Conservation (phyloP, 2,329 filamentous ascomycete species). For the Sordariomycetes sp. region DNA sequence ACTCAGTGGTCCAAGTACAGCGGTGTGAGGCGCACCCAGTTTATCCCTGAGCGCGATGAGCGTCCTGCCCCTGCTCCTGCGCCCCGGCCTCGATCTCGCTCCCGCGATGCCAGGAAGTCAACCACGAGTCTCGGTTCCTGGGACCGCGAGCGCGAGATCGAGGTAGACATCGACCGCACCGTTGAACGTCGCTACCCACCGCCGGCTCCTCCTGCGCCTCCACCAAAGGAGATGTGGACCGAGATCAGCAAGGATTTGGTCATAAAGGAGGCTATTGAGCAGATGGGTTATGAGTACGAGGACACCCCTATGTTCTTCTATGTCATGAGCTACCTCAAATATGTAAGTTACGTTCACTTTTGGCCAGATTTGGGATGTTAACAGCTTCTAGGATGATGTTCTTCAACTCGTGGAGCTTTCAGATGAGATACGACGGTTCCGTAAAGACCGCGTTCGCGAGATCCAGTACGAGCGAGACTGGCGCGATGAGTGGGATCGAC, state of each 20-base stretch:
- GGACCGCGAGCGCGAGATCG: constrained; percentile 36
- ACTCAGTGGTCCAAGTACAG: constrained; percentile 74
- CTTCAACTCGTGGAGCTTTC: constrained; percentile 74
- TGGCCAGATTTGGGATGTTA: not conserved
- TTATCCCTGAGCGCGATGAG: constrained; percentile 58
- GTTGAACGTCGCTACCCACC: constrained; percentile 37
- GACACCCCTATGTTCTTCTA: constrained; percentile 88
- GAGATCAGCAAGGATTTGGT: constrained; percentile 94
- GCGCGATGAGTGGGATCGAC: constrained; percentile 39
- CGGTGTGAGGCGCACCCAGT: constrained; percentile 65
- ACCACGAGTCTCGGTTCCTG: constrained; percentile 23
- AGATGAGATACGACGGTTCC: constrained; percentile 65
- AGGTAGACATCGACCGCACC: constrained; percentile 47
- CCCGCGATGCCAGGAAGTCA: constrained; percentile 10
- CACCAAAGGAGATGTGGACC: constrained; percentile 74
- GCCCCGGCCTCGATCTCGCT: constrained; percentile 16
- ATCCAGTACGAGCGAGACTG: constrained; percentile 51
- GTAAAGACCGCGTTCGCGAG: constrained; percentile 42
- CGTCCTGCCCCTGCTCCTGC: constrained; percentile 13
- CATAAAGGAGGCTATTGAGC: constrained; percentile 75
- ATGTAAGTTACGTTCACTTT: constrained; percentile 52
- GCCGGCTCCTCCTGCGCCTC: constrained; percentile 26
- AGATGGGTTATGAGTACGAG: constrained; percentile 78
- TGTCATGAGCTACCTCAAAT: constrained; percentile 79
- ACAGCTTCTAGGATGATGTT: constrained; percentile 68